Evolutionary conservation across 2,329 filamentous ascomycete species (phyloP), one percentile per base, ranked within the genome.

Genomic region (Dactylellina sp.): DNA sequence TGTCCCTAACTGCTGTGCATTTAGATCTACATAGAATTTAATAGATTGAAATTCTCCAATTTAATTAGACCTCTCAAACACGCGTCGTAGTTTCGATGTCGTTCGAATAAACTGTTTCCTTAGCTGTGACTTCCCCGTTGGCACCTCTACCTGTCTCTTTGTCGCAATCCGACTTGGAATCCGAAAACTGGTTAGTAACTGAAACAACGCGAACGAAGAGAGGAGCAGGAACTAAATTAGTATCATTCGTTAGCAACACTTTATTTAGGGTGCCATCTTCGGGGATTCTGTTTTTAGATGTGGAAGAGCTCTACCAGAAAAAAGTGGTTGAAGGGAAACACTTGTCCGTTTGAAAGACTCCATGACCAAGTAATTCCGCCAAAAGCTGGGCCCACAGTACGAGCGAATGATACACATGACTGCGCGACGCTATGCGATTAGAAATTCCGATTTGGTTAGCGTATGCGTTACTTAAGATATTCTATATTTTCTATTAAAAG

Each of bases 371-470:
- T 16, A 18, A 63, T 28, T 18, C 59, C 59, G 22, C 59, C 59
- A 6, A 63, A 32, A 4, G 59, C 59, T 32, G 59, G 59, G 20
- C 59, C 59, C 28, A 63, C 22, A 1, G 46, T 42, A 32, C 59
- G 59, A 9, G 59, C 59, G 11, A 63, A 63, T 14, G 59, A 63
- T 32, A 63, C 46, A n/a, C 46, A 63, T 11, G 59, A 63, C 24
- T 63, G 59, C 11, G 46, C 32, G 5, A 63, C 7, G 22, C 59
- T 63, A 52, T 28, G n/a, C 1, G 14, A n/a, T 6, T n/a, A 28
- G 39, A 32, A 7, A 20, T 16, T 18, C 14, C 28, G 25, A 5
- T 18, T 12, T 28, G 14, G n/a, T 53, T 16, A 49, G 40, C n/a
- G 7, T 52, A 22, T 16, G 12, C 9, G 7, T 18, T 40, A 24